phyloP scores from a whole-genome alignment of 1,284 basidiomycete species.

The Puccinia coronata region DNA sequence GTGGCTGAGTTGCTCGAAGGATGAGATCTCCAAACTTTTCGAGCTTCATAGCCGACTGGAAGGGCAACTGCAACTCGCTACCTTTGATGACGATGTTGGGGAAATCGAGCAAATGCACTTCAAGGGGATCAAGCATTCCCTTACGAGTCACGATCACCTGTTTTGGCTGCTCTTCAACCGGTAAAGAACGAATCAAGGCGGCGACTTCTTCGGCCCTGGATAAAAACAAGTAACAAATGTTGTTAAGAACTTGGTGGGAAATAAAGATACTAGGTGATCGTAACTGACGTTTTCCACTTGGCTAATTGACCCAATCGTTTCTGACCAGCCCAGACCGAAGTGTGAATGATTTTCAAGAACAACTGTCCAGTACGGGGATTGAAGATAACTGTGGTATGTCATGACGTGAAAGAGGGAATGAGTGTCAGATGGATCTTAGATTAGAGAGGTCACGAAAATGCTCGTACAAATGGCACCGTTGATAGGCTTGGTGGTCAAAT shows the following conservation, averaged over 20 bases:
- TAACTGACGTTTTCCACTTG: conserved; percentile 87
- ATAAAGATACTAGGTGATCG: neutral
- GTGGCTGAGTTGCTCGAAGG: conserved; percentile 89
- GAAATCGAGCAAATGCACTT: conserved; percentile 97
- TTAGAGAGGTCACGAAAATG: neutral
- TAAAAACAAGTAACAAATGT: neutral
- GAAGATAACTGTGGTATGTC: conserved; percentile 74
- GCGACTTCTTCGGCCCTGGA: conserved; percentile 90
- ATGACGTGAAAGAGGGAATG: neutral
- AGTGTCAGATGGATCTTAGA: neutral
- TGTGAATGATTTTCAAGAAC: conserved; percentile 99
- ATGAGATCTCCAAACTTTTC: conserved; percentile 98
- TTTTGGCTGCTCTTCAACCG: conserved; percentile 99
- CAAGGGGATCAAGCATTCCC: conserved; percentile 89
- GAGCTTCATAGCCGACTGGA: conserved; percentile 99
- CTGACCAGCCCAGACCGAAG: conserved; percentile 98
- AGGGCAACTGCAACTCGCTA: conserved; percentile 93
- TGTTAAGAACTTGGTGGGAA: neutral
- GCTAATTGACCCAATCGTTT: conserved; percentile 99
- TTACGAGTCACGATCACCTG: conserved; percentile 99
- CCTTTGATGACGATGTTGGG: conserved; percentile 99
- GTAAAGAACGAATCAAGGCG: conserved; percentile 90
- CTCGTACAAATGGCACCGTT: conserved; percentile 62
- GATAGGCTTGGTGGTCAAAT: conserved; percentile 99
- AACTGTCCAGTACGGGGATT: conserved; percentile 97